Base-by-base conservation (phyloP, 768 basidiomycete genomes). In the Amanita inopinata region DNA sequence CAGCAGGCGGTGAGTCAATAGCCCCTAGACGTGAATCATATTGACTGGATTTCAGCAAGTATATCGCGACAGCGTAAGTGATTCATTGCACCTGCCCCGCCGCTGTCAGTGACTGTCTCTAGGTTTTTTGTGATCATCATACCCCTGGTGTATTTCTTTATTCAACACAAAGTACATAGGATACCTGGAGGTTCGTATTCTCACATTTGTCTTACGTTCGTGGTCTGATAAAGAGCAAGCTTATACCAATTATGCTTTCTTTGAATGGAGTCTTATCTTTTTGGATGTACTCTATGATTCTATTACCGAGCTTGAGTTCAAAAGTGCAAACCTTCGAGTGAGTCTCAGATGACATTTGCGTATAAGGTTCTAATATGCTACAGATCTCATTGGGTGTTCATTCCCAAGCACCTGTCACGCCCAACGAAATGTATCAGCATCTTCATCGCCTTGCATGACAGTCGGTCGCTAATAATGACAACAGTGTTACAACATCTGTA, bases 191-290 rank as follows among this genome's bases (percentile, higher is more conserved):
- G 87, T 85, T 43, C 35, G 71, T 49, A 24, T 35, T n/a, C 15
- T 11, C 5, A 20, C 28, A 10, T 23, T 7, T 22, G 31, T 39
- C 27, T 42, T 25, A 27, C 22, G 19, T 40, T 34, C 1, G n/a
- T 20, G 36, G 7, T 25, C 43, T 22, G 8, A n/a, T 39, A 50
- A 25, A 28, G 18, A 17, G 11, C 19, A 51, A 88, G 90, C 91
- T 8, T 94, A 94, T 61, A 91, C 87, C 2, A 64, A 63, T 32
- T 94, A 92, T 53, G 76, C 81, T 33, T 81, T 92, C 61, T 85
- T 86, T 51, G 91, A 94, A 61, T 94, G 91, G 91, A 67, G 66
- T 5, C 73, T 90, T 36, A 86, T 90, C 43, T 55, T 81, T 39
- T 65, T 81, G 33, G 87, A 90, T 45, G 65, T 90, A 18, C 45